Base-by-base conservation (phyloP, 176 grass and related monocot species). In the Eragrostis curvula region DNA sequence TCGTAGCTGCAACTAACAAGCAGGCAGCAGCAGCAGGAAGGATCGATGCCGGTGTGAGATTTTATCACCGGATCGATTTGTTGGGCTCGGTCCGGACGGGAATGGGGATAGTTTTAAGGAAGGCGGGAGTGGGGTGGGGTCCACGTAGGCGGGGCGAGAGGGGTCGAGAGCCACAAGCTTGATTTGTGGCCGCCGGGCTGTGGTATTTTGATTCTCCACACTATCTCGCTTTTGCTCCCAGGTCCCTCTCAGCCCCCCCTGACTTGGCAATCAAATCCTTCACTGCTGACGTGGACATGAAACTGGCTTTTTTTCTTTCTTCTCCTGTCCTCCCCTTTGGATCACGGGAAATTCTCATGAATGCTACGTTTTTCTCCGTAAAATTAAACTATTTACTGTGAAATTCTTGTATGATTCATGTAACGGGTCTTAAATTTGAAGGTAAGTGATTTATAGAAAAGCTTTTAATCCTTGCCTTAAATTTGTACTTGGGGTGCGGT, bases 151-250 rank as follows among this genome's bases (percentile, higher is more conserved):
- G 73, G 7, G 49, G 56, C 8, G 72, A 16, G 48, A 47, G 81
- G 24, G 73, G 50, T 60, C 74, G 75, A 91, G 90, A 97, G 94
- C 94, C 94, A 93, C 90, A 91, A 93, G 90, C 72, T 93, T 47
- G 65, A 73, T 88, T 84, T 93, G 90, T 96, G 94, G 94, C 83
- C 90, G 75, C 81, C 8, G 74, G 74, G 66, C 71, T 75, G 41
- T 83, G 88, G 85, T 86, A 73, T 88, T 96, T 93, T 93, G 75
- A 91, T 93, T 91, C 90, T 83, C 52, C 56, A 67, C 75, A 40
- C 32, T 8, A 75, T 29, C 81, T 81, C 64, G 27, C 42, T 86
- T 81, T 90, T 81, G 60, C 70, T 70, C 82, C 21, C 10, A 59
- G 50, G 74, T 86, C 83, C 14, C 73, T 79, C 68, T 74, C 79